Percentiles rank a stretch among this genome's conserved stretches.
Evolutionary conservation across 208 protist species (phyloP).

Genomic region (Naegleria fowleri): DNA sequence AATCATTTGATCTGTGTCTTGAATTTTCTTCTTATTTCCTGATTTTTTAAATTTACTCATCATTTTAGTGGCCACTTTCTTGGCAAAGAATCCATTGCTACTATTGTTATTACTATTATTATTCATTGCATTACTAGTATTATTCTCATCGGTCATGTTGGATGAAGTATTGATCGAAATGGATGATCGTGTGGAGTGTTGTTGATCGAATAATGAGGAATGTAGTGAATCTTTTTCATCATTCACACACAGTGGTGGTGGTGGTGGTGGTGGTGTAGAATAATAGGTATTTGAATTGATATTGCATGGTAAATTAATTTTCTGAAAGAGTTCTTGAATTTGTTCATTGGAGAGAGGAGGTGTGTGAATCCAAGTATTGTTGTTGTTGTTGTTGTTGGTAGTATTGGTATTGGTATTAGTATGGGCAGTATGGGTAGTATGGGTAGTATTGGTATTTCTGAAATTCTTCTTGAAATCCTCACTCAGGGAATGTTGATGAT

Average conservation of each 20-base stretch:
- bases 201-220: not conserved
- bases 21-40: not conserved
- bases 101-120: not conserved
- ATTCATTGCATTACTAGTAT: no score
- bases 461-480: no score
- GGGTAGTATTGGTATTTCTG: no score
- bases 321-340: not conserved
- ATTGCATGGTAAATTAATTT: not conserved
- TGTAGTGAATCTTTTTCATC: no score
- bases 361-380: no score
- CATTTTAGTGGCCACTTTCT: not conserved
- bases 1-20: not conserved
- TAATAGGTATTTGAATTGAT: no score
- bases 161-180: not conserved
- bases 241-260: no score
- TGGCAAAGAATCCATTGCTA: not conserved
- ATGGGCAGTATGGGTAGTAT: no score
- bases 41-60: slow-evolving; percentile 7
- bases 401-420: no score
- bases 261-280: no score
- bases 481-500: no score
- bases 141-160: not conserved
- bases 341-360: not conserved
- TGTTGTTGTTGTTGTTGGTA: no score
- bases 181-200: not conserved